phyloP scores from a whole-genome alignment of 306 rosid genomes.

The Pyrus betulifolia region DNA sequence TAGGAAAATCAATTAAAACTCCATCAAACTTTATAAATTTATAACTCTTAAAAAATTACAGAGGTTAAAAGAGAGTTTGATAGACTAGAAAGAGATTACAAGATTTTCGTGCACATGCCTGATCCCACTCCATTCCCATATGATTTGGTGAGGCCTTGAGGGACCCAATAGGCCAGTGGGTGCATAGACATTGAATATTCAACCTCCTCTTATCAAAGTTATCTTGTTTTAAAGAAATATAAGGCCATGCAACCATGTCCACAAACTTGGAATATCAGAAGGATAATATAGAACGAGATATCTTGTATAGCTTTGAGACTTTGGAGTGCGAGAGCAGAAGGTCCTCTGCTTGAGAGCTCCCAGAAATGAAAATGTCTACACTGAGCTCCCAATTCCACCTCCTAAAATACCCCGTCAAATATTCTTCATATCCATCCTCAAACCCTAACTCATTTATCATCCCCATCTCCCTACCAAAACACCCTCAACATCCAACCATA shows the following conservation, averaged over 20 bases:
- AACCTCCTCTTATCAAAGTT: not conserved
- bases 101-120: too few species aligned
- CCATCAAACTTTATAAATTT: too few species aligned
- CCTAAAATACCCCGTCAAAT: conserved; percentile 7
- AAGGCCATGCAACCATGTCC: conserved; percentile 1
- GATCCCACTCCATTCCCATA: too few species aligned
- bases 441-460: conserved; percentile 1
- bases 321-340: not conserved
- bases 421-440: conserved; percentile 17
- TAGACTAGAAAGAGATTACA: too few species aligned
- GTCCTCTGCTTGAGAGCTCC: not conserved
- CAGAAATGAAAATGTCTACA: conserved; percentile 28
- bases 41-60: too few species aligned
- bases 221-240: not conserved
- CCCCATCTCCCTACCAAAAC: conserved; percentile 19
- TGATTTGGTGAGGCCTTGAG: too few species aligned
- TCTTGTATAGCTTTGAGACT: not conserved
- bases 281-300: not conserved
- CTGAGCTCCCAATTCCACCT: conserved; percentile 35
- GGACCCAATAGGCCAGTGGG: not conserved
- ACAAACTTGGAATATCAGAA: not conserved
- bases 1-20: too few species aligned
- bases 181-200: not conserved
- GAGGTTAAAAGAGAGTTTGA: too few species aligned
- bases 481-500: conserved; percentile 3